Evolutionary conservation across 176 grass and related monocot genomes (phyloP).

Genomic region (Oryza brachyantha): DNA sequence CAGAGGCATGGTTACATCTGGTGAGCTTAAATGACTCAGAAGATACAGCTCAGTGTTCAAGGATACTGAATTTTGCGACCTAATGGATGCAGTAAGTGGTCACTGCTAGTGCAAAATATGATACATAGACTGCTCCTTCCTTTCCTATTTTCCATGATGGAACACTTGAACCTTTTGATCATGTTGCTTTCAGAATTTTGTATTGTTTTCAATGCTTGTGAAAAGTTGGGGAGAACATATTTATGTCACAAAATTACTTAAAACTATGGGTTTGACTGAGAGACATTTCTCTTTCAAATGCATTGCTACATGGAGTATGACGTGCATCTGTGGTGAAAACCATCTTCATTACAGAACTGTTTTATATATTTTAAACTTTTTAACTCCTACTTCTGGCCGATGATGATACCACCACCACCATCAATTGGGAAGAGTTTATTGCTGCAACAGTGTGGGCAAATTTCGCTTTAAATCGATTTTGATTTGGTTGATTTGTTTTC

Average conservation of each 20-base stretch:
- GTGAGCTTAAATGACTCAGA: slow-evolving; percentile 58
- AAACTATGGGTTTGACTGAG: not conserved
- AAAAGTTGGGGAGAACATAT: not conserved
- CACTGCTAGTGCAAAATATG: not conserved
- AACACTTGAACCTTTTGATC: not conserved
- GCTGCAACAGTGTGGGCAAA: slow-evolving; percentile 55
- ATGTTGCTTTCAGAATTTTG: not conserved
- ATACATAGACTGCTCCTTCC: not conserved
- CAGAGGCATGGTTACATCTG: slow-evolving; percentile 44
- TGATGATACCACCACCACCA: slow-evolving; percentile 39
- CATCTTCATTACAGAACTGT: not conserved
- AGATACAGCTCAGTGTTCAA: slow-evolving; percentile 49
- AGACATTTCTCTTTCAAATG: not conserved
- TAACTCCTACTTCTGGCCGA: slow-evolving; percentile 43
- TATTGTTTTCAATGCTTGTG: not conserved
- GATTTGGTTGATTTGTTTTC: no score
- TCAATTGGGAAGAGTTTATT: slow-evolving; percentile 68
- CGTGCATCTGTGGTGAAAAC: not conserved
- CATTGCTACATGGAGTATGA: not conserved
- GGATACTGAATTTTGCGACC: slow-evolving; percentile 39
- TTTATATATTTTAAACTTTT: not conserved
- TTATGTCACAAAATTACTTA: not conserved
- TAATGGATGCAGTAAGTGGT: slow-evolving; percentile 63
- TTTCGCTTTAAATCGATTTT: no score
- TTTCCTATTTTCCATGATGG: not conserved